Conservation (phyloP, 176 grass and related monocot genomes). For the Avena sativa region DNA sequence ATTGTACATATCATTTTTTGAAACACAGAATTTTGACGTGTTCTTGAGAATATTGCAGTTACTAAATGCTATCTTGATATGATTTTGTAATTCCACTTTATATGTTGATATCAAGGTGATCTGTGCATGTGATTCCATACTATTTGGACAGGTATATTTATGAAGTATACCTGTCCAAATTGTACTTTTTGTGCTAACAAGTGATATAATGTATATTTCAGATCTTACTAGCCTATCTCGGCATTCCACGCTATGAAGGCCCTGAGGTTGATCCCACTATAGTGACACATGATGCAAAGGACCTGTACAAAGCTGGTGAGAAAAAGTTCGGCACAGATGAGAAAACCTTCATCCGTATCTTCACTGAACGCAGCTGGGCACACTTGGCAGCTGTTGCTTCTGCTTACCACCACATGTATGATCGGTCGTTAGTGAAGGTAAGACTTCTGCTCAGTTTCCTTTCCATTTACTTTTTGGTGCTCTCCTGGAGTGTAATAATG, state of each 20-base stretch:
- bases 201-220: constrained; percentile 46
- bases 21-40: neutral
- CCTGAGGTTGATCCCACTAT: constrained; percentile 84
- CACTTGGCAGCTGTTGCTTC: constrained; percentile 89
- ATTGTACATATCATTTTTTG: constrained; percentile 2
- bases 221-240: constrained; percentile 83
- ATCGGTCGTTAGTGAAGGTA: constrained; percentile 82
- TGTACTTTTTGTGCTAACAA: constrained; percentile 21
- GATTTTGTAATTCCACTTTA: constrained; percentile 19
- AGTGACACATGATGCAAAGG: constrained; percentile 86
- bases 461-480: constrained; percentile 14
- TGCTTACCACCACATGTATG: constrained; percentile 82
- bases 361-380: constrained; percentile 84
- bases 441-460: constrained; percentile 29
- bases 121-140: neutral
- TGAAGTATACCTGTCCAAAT: constrained; percentile 23
- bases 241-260: constrained; percentile 83
- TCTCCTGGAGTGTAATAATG: constrained; percentile 12
- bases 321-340: constrained; percentile 92
- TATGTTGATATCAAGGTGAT: constrained; percentile 28
- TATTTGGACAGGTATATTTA: neutral
- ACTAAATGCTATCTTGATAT: constrained; percentile 21
- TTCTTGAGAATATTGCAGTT: constrained; percentile 12
- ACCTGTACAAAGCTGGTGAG: constrained; percentile 97
- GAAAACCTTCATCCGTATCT: constrained; percentile 84